Base-by-base conservation (phyloP, 352 stramenopile species). In the Phytophthora hibernalis region DNA sequence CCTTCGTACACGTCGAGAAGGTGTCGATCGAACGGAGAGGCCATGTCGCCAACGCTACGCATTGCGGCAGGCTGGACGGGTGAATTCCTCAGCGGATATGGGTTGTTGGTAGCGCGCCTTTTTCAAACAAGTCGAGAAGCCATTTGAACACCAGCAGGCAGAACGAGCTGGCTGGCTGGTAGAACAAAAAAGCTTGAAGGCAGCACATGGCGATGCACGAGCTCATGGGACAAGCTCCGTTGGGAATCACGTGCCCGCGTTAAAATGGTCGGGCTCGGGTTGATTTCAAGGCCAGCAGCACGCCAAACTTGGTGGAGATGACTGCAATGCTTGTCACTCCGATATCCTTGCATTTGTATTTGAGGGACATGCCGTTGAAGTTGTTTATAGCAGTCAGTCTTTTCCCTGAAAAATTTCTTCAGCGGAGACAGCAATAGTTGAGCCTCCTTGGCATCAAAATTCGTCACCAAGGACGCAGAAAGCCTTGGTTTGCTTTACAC, bases 1-100 rank as follows among this genome's bases (percentile, higher is more conserved):
- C 77, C 81, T 37, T 68, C 72, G 61, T 91, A 91, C 26, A 91
- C 80, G 47, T 85, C 79, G 30, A 80, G 62, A 22, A 91, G 55
- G 56, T 91, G 83, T 28, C 61, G 54, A 40, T 91, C 83, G 54
- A 91, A 91, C 9, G 83, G 83, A 11, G 77, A 80, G 11, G 31
- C 35, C 31, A 61, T 61, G 53, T 76, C 57, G 38, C 30, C 52
- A 0, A 53, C 37, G 35, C 48, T 74, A 16, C 33, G 45, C 63
- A 73, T 65, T 18, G 16, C 55, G 15, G 35, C 16, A 24, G 16
- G 8, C 42, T 26, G 24, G 24, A 61, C 31, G 31, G 38, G 40
- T 47, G 30, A 48, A 48, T 51, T 58, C 28, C 8, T 47, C 21
- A 53, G 30, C 58, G 50, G 61, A 66, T 51, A 55, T 54, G 33